phyloP scores from a whole-genome alignment of 1,284 basidiomycete genomes.

The Austroboletus rostrupii region DNA sequence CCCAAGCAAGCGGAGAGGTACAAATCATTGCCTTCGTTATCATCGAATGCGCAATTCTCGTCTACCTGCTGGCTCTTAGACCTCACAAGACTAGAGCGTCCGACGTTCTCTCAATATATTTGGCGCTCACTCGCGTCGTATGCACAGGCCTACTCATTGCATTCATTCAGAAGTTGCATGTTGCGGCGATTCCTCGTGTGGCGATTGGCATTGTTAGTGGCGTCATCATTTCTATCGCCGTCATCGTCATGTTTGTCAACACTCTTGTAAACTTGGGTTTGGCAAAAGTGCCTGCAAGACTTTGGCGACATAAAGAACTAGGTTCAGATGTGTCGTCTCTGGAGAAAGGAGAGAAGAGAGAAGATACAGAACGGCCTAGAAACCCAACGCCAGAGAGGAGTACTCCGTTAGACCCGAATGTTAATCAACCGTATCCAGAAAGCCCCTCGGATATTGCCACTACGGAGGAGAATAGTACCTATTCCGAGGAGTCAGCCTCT shows the following conservation, averaged over 20 bases:
- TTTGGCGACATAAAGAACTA: conserved; percentile 10
- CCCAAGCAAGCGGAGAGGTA: conserved; percentile 55
- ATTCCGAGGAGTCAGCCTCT: conserved; percentile 36
- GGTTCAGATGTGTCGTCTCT: conserved; percentile 17
- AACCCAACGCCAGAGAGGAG: conserved; percentile 56
- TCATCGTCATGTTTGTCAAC: conserved; percentile 60
- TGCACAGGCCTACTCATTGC: conserved; percentile 63
- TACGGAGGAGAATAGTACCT: conserved; percentile 22
- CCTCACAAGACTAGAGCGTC: conserved; percentile 56
- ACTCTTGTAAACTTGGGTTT: conserved; percentile 44
- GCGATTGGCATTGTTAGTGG: conserved; percentile 66
- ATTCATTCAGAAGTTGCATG: conserved; percentile 56
- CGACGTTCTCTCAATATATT: conserved; percentile 60
- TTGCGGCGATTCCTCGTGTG: conserved; percentile 72
- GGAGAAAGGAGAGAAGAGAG: conserved; percentile 29
- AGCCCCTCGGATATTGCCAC: conserved; percentile 33
- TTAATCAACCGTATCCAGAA: conserved; percentile 42
- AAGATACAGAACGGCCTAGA: conserved; percentile 35
- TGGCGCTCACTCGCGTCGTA: conserved; percentile 60
- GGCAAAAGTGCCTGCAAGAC: conserved; percentile 26
- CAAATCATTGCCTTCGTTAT: conserved; percentile 72
- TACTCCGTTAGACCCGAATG: conserved; percentile 38
- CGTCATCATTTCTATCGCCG: conserved; percentile 55
- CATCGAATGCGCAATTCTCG: conserved; percentile 62
- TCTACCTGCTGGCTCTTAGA: conserved; percentile 50